Evolutionary conservation across 257 asterid species (phyloP).

Genomic region (Mitragyna speciosa): DNA sequence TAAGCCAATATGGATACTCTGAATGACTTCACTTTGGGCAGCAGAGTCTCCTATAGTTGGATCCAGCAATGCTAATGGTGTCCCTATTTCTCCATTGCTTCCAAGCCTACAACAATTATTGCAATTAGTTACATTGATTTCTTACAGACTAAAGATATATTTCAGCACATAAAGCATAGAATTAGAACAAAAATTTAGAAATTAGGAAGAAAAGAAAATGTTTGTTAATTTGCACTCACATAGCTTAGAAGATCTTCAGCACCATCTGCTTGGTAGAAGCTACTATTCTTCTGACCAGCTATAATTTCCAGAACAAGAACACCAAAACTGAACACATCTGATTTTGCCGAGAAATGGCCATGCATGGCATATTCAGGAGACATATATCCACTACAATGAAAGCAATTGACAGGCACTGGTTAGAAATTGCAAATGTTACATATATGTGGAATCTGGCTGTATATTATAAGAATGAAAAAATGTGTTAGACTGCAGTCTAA

Average conservation of each 20-base stretch:
- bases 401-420: neutral
- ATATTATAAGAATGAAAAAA: too few relatives aligned
- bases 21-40: slow-evolving; percentile 15
- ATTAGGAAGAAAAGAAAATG: too few relatives aligned
- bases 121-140: neutral
- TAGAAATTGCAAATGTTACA: neutral
- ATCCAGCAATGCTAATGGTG: slow-evolving; percentile 24
- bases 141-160: too few relatives aligned
- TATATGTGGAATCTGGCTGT: neutral
- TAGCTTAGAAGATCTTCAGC: slow-evolving; percentile 20
- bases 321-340: slow-evolving; percentile 39
- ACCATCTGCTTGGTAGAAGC: slow-evolving; percentile 12
- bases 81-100: slow-evolving; percentile 25
- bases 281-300: slow-evolving; percentile 21
- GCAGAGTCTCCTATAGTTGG: slow-evolving; percentile 14
- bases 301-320: slow-evolving; percentile 30
- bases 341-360: slow-evolving; percentile 30
- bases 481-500: too few relatives aligned
- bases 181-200: too few relatives aligned
- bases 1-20: slow-evolving; percentile 26
- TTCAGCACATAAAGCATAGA: too few relatives aligned
- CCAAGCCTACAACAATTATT: slow-evolving; percentile 25
- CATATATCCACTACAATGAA: slow-evolving; percentile 33
- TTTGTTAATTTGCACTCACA: slow-evolving; percentile 18
- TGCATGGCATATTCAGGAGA: slow-evolving; percentile 34